Evolutionary conservation across 2,329 filamentous ascomycete species (phyloP).

Genomic region (Aaosphaeria arxii): DNA sequence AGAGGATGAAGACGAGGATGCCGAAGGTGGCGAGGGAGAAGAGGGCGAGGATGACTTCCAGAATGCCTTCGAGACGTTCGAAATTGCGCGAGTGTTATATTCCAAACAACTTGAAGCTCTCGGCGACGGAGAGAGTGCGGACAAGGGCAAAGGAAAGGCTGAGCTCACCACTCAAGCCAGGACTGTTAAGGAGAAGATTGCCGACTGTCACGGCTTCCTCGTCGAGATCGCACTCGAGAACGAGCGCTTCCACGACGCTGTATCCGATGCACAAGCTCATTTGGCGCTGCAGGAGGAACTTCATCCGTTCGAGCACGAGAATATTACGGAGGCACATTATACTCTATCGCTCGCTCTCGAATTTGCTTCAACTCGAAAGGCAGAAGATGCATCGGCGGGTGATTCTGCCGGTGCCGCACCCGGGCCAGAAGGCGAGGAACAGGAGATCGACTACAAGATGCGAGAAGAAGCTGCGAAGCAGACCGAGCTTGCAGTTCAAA

Average conservation of each 20-base stretch:
- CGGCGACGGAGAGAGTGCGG: conserved; percentile 25
- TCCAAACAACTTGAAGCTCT: conserved; percentile 53
- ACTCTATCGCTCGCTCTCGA: conserved; percentile 94
- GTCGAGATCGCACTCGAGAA: conserved; percentile 97
- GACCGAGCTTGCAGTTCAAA: conserved; percentile 71
- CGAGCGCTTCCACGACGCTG: conserved; percentile 86
- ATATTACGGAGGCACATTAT: conserved; percentile 92
- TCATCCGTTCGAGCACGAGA: conserved; percentile 74
- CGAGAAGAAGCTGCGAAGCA: conserved; percentile 69
- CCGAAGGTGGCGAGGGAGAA: conserved; percentile 41
- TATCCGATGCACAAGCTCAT: conserved; percentile 75
- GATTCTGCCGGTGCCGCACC: neutral
- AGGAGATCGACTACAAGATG: conserved; percentile 63
- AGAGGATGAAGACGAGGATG: conserved; percentile 66
- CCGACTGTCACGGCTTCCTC: conserved; percentile 90
- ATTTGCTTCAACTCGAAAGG: conserved; percentile 76
- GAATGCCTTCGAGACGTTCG: conserved; percentile 62
- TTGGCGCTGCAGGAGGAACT: conserved; percentile 76
- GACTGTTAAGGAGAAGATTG: conserved; percentile 70
- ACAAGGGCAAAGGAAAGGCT: conserved; percentile 46
- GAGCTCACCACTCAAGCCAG: conserved; percentile 32
- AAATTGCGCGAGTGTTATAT: conserved; percentile 60
- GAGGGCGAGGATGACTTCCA: conserved; percentile 60
- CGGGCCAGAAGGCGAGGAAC: conserved; percentile 19
- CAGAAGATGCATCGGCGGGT: conserved; percentile 41